Evolutionary conservation across 2,329 filamentous ascomycete genomes (phyloP), one percentile per base, ranked within the genome.

Genomic region (Domatiomyces globalis): DNA sequence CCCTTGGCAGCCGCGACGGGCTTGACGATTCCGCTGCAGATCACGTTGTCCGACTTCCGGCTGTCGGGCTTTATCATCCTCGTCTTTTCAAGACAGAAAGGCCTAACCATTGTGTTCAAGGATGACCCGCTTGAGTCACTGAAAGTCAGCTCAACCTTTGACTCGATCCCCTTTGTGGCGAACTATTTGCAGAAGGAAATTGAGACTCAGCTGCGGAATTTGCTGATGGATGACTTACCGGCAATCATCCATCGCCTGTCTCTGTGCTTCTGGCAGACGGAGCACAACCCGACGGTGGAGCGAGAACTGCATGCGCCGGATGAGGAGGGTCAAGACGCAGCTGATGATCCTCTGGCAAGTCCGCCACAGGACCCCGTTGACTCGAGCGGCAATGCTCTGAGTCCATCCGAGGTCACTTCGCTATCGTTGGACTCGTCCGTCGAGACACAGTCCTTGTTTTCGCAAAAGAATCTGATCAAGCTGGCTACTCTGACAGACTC

Each of bases 201-300:
- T 61, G 92, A 98, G 69, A 85, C 80, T 49, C 92, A 96, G 67
- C 71, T 98, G 55, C 83, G 92, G 27, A 87, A 89, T 50, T 66
- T 98, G 58, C 94, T 98, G 75, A 96, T 96, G 88, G 90, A 98
- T 58, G 92, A 98, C 66, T 71, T 98, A 20, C 92, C 92, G 0
- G 89, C 90, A 47, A 96, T 96, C 54, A 95, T 98, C 55, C 92
- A 98, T 68, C 80, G 88, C 49, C 71, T 98, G 18, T 96, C 90
- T 0, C 72, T 96, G 52, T 81, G 86, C 58, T 69, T 95, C 48
- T 95, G 88, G 83, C 92, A 87, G 50, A 87, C 89, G 0, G 90
- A 96, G 60, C 87, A 92, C 48, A 39, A 10, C 33, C 76, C 79
- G 19, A 78, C 80, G 48, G 83, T 86, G 58, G 74, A 74, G 36